Evolutionary conservation across 192 early-diverging fungal species (phyloP).

Genomic region (Gaertneriomyces semiglobifer): DNA sequence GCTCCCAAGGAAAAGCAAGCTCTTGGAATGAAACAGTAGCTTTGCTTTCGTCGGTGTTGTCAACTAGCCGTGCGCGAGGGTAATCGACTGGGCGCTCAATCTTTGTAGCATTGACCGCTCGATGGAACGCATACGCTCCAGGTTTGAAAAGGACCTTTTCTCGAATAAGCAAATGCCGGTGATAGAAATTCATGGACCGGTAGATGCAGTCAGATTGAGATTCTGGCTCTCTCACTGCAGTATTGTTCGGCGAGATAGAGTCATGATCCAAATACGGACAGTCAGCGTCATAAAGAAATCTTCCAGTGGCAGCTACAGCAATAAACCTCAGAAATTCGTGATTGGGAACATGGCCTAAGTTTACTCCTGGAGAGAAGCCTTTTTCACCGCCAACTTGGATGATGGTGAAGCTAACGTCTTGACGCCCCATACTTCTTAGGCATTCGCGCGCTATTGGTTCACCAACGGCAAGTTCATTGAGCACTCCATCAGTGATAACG

Average conservation of each 20-base stretch:
- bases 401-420: slow-evolving; percentile 38
- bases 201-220: background rate
- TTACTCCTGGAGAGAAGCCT: slow-evolving; percentile 45
- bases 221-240: background rate
- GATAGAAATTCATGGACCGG: slow-evolving; percentile 49
- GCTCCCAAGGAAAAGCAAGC: slow-evolving; percentile 46
- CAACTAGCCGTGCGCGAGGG: slow-evolving; percentile 34
- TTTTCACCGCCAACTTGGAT: slow-evolving; percentile 48
- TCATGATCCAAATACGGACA: slow-evolving; percentile 40
- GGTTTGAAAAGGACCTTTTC: slow-evolving; percentile 22
- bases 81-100: slow-evolving; percentile 45
- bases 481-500: slow-evolving; percentile 50
- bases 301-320: slow-evolving; percentile 38
- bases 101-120: slow-evolving; percentile 25
- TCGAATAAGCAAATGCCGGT: slow-evolving; percentile 41
- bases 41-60: slow-evolving; percentile 27
- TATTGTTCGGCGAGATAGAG: background rate
- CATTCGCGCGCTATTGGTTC: slow-evolving; percentile 38
- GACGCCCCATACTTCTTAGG: slow-evolving; percentile 28
- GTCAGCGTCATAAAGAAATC: slow-evolving; percentile 46
- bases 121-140: slow-evolving; percentile 16
- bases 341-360: slow-evolving; percentile 52
- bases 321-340: slow-evolving; percentile 51
- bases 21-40: slow-evolving; percentile 35
- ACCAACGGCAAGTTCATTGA: slow-evolving; percentile 21